phyloP scores from a whole-genome alignment of 129 eudicot species.

The Helichrysum umbraculigerum region DNA sequence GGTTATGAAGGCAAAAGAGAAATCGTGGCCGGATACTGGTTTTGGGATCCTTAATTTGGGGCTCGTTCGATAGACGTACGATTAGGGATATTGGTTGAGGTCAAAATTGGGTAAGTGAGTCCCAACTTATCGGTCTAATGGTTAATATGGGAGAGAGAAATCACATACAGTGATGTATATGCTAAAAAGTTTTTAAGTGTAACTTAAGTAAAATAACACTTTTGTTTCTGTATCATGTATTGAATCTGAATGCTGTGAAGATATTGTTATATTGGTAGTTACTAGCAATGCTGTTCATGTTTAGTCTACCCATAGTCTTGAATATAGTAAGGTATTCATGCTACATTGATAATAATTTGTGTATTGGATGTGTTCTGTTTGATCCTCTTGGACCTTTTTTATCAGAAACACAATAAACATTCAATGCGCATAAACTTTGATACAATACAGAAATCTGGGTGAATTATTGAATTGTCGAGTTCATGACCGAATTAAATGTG shows the following conservation, averaged over 20 bases:
- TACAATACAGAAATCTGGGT: not conserved
- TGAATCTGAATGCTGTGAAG: not conserved
- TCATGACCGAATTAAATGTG: too few species aligned
- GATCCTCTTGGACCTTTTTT: not conserved
- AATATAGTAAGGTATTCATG: not conserved
- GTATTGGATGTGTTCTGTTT: not conserved
- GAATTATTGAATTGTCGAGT: not conserved
- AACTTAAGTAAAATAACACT: not conserved
- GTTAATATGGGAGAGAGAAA: too few species aligned
- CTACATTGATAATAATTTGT: not conserved
- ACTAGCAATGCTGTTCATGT: not conserved
- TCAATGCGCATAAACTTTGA: not conserved
- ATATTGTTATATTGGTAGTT: not conserved
- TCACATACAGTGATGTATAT: too few species aligned
- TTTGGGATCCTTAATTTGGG: slow-evolving; percentile 80
- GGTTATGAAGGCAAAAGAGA: slow-evolving; percentile 69
- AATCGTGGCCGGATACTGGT: slow-evolving; percentile 59
- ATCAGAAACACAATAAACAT: not conserved
- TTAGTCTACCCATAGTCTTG: not conserved
- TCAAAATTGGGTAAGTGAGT: too few species aligned
- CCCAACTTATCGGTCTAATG: too few species aligned
- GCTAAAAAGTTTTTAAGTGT: too few species aligned
- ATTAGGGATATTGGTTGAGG: too few species aligned
- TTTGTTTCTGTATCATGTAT: not conserved
- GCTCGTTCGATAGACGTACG: slow-evolving; percentile 33